Conservation (phyloP, 2,329 filamentous ascomycete species). For the Diaporthe citriasiana region DNA sequence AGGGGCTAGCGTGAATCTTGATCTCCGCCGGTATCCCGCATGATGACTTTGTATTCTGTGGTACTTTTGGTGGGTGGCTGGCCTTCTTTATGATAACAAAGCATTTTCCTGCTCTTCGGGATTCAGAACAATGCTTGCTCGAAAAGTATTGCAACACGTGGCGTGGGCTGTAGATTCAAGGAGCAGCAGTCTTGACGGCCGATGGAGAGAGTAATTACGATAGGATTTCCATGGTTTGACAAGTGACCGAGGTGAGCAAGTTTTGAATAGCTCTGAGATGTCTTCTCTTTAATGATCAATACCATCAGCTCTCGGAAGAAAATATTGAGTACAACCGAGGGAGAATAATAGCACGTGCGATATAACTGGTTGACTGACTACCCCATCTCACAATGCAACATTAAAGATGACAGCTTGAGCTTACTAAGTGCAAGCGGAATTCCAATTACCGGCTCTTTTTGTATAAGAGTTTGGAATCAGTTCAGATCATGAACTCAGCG, state of each 20-base stretch:
- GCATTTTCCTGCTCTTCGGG: background rate
- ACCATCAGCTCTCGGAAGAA: too few relatives aligned
- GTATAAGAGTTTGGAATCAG: background rate
- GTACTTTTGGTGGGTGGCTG: background rate
- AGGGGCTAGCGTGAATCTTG: background rate
- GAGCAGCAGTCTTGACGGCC: background rate
- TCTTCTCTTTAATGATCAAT: too few relatives aligned
- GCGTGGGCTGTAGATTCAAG: background rate
- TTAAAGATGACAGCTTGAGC: too few relatives aligned
- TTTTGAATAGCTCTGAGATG: background rate
- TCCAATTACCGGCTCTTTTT: background rate
- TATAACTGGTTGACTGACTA: too few relatives aligned
- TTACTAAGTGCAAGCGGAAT: slow-evolving; percentile 10
- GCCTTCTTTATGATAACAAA: background rate
- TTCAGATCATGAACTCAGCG: too few relatives aligned
- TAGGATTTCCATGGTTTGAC: background rate
- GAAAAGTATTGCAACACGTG: background rate
- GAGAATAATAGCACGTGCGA: too few relatives aligned
- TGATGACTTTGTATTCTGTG: slow-evolving; percentile 3
- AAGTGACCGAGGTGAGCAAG: background rate
- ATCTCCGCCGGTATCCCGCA: background rate
- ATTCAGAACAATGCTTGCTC: background rate
- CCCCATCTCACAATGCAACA: too few relatives aligned
- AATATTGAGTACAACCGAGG: too few relatives aligned
- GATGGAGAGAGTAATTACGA: background rate